phyloP scores from a whole-genome alignment of 2,329 filamentous ascomycete genomes.

The Aaosphaeria pasadenensis region DNA sequence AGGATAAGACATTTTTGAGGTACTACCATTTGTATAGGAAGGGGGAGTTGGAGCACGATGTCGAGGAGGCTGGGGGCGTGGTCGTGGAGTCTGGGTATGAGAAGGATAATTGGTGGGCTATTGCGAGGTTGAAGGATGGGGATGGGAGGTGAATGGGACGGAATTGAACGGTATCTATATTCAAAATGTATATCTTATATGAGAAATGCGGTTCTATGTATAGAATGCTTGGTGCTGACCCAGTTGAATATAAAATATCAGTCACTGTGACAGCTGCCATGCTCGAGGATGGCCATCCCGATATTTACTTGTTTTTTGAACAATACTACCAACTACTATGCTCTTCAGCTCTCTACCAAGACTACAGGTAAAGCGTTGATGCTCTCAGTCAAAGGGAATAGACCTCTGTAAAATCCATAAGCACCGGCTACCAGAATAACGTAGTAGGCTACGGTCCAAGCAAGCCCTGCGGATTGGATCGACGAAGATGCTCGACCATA shows the following conservation, averaged over 20 bases:
- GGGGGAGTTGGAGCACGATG: constrained; percentile 81
- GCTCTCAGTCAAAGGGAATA: constrained; percentile 73
- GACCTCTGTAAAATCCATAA: constrained; percentile 63
- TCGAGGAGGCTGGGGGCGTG: constrained; percentile 68
- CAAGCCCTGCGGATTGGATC: constrained; percentile 33
- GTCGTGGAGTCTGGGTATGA: constrained; percentile 86
- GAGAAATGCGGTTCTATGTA: no score
- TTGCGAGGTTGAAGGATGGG: constrained; percentile 42
- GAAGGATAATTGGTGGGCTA: constrained; percentile 97
- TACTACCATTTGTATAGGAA: constrained; percentile 93
- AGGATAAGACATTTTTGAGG: constrained; percentile 68
- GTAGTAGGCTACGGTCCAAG: constrained; percentile 81
- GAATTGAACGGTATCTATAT: no score
- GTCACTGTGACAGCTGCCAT: neutral
- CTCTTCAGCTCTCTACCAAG: constrained; percentile 6
- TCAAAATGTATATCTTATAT: no score
- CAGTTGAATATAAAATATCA: no score
- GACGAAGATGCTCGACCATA: constrained; percentile 18
- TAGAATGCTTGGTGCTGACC: no score
- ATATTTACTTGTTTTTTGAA: neutral
- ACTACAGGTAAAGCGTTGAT: constrained; percentile 45
- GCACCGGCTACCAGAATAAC: constrained; percentile 69
- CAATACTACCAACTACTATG: neutral
- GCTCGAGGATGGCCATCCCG: neutral
- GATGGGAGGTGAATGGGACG: no score